Base-by-base conservation (phyloP, 192 early-diverging fungal species). In the Chytriomyces hyalinus region DNA sequence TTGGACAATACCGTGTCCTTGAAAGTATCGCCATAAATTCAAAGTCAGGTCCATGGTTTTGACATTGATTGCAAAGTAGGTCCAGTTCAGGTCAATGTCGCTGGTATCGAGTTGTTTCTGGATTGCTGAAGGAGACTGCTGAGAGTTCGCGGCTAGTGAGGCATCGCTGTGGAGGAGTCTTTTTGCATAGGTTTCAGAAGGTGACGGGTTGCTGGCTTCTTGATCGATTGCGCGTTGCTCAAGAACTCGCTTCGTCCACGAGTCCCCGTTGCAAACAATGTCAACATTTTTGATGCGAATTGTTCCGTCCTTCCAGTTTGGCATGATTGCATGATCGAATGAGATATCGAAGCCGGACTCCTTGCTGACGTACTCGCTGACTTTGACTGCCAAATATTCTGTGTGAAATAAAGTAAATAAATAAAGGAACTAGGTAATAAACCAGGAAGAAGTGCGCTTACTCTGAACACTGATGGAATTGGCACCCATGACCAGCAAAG, bases 271-370 rank as follows among this genome's bases (percentile, higher is more conserved):
- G 70, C 85, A 86, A 3, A 79, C 36, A 17, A 90, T 77, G 6
- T 81, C 82, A 8, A 99, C 95, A 80, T 98, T 98, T 46, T 87
- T 92, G 15, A 99, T 85, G 10, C 91, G 85, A 64, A 99, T 96
- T 7, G 89, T 87, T 9, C 96, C 96, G 22, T 92, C 89, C 57
- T 92, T 88, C 97, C 97, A 99, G 46, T 92, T 92, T 0, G 97
- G 97, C 6, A 94, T 90, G 65, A 97, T 95, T 4, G 94, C 95
- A 4, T 93, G 92, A 62, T 97, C 96, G 75, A 98, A 97, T 3
- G 87, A 89, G 20, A 98, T 91, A 4, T 92, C 90, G 44, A 91
- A 90, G 0, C 96, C 96, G 4, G 95, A 94, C 3, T 89, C 87
- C 6, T 87, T 82, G 4, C 93, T 94, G 0, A 98, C 84, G 80